Conservation (phyloP, 257 asterid genomes). For the Solanum piurae region DNA sequence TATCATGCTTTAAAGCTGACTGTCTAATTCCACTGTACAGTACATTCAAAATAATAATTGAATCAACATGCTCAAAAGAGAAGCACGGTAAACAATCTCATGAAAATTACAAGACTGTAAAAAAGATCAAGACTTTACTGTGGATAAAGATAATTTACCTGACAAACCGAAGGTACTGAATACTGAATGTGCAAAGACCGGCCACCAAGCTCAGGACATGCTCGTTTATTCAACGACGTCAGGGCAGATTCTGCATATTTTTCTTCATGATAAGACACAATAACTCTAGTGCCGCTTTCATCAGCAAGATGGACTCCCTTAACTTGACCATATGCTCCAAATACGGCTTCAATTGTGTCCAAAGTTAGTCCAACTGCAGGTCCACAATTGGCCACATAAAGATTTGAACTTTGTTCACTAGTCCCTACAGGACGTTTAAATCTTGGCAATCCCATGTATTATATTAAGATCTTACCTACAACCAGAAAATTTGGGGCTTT, state of each 20-base stretch:
- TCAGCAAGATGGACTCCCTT: slow-evolving; percentile 76
- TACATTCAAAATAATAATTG: not conserved
- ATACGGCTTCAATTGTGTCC: slow-evolving; percentile 49
- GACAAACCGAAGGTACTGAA: slow-evolving; percentile 47
- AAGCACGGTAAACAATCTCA: not conserved
- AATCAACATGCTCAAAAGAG: not conserved
- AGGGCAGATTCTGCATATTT: slow-evolving; percentile 54
- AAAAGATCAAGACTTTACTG: not conserved
- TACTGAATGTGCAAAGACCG: slow-evolving; percentile 72
- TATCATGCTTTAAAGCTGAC: not conserved
- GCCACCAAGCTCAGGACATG: slow-evolving; percentile 54
- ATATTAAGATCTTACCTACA: not conserved
- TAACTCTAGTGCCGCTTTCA: slow-evolving; percentile 85
- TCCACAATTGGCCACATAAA: slow-evolving; percentile 91
- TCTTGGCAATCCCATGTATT: slow-evolving; percentile 62
- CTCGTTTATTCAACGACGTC: slow-evolving; percentile 46
- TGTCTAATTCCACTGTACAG: not conserved
- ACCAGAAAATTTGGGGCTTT: not conserved
- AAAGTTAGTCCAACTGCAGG: slow-evolving; percentile 76
- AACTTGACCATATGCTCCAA: slow-evolving; percentile 53
- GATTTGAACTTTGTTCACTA: slow-evolving; percentile 47
- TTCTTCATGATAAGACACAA: slow-evolving; percentile 50
- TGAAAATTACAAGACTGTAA: not conserved
- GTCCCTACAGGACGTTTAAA: slow-evolving; percentile 55
- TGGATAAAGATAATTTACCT: slow-evolving; percentile 27